phyloP scores from a whole-genome alignment of 176 grass and related monocot genomes.

The Eleusine indica region DNA sequence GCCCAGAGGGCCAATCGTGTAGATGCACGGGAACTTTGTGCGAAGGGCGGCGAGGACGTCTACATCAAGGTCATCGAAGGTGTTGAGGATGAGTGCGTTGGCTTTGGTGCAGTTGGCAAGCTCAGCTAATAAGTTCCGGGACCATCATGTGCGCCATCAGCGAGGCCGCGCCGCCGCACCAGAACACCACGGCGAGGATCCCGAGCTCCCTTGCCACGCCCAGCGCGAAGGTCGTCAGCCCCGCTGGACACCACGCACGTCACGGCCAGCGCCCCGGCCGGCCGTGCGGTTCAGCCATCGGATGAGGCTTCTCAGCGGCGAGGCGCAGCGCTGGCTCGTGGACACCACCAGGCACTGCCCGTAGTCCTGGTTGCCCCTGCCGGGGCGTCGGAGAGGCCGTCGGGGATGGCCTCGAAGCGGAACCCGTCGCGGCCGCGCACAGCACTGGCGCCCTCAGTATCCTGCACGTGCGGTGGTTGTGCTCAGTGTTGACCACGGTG shows the following conservation, averaged over 20 bases:
- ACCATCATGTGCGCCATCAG: constrained; percentile 27
- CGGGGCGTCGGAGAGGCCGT: constrained; percentile 8
- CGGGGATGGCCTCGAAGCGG: constrained; percentile 37
- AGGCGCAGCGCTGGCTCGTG: background rate
- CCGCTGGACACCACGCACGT: constrained; percentile 22
- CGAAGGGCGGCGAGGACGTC: background rate
- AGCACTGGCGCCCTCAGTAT: background rate
- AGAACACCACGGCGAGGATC: constrained; percentile 24
- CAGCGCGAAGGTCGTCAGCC: constrained; percentile 39
- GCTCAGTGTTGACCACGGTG: constrained; percentile 68
- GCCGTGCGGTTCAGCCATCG: background rate
- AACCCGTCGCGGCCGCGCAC: background rate
- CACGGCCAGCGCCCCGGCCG: background rate
- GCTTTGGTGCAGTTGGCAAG: background rate
- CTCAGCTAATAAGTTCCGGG: constrained; percentile 26
- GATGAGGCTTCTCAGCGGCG: constrained; percentile 10
- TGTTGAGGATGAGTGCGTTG: background rate
- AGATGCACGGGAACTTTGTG: background rate
- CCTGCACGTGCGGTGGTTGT: constrained; percentile 42
- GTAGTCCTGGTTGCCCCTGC: constrained; percentile 2
- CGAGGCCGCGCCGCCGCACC: constrained; percentile 10
- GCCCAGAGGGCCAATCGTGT: background rate
- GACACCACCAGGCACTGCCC: background rate
- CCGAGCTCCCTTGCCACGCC: constrained; percentile 32
- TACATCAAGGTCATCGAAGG: background rate